Evolutionary conservation across 805 yeast species (phyloP).

Genomic region (Schwanniomyces sp.): DNA sequence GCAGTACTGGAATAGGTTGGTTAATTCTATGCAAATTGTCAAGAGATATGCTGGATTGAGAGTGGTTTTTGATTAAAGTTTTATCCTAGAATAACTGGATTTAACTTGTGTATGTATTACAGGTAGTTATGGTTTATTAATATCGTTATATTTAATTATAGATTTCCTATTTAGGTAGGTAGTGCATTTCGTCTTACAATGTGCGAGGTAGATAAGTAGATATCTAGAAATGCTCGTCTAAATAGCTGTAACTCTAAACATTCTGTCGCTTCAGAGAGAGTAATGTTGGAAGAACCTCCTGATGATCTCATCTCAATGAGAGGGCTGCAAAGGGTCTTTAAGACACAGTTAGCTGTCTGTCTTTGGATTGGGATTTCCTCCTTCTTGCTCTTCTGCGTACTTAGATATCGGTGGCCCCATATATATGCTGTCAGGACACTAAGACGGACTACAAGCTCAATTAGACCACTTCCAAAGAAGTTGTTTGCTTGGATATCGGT

Average conservation of each 20-base stretch:
- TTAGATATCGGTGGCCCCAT: constrained; percentile 55
- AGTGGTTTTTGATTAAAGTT: too few species aligned
- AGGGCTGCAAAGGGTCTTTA: constrained; percentile 52
- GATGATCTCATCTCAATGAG: constrained; percentile 11
- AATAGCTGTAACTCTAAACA: not conserved
- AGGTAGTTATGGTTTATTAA: too few species aligned
- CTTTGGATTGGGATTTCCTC: constrained; percentile 45
- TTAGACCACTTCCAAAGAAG: constrained; percentile 45
- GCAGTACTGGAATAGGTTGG: too few species aligned
- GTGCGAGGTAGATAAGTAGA: too few species aligned
- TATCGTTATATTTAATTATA: not conserved
- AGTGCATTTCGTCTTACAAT: not conserved
- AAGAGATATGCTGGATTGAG: too few species aligned
- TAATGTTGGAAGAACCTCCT: constrained; percentile 6
- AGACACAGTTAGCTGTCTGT: constrained; percentile 53
- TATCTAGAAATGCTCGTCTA: not conserved
- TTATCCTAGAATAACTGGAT: not conserved
- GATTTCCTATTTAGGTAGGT: not conserved
- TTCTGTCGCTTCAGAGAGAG: not conserved
- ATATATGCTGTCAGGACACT: constrained; percentile 57
- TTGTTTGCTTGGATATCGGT: constrained; percentile 79
- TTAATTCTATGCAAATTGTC: too few species aligned
- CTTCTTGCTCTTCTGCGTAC: constrained; percentile 49
- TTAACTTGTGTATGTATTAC: too few species aligned
- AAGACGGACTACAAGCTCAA: constrained; percentile 36